These are phyloP conservation scores for Hypholoma sublateritium DNA, from an alignment of 768 basidiomycete genomes.

Conservation along the genomic window DNA sequence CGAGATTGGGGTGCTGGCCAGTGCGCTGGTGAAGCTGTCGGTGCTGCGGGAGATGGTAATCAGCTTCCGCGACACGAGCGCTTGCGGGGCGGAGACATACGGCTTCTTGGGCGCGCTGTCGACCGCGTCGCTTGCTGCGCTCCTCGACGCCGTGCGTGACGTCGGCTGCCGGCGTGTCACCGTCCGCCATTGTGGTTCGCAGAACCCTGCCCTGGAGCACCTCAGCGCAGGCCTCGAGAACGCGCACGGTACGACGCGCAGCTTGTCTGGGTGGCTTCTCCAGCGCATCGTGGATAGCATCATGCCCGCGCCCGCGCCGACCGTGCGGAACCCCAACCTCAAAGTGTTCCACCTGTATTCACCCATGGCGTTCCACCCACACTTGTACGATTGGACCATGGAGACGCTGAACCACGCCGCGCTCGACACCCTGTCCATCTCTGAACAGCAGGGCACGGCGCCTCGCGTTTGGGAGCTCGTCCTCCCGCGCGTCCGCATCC, in stretches of 20 bases:
- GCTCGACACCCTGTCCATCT: slow-evolving; percentile 23
- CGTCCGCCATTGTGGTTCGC: slow-evolving; percentile 7
- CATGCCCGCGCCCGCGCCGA: slow-evolving; percentile 1
- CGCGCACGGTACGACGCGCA: background rate
- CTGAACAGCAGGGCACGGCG: slow-evolving; percentile 15
- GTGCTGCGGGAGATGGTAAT: background rate
- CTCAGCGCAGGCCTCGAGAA: background rate
- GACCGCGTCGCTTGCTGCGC: background rate
- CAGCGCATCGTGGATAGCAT: background rate
- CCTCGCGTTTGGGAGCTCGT: slow-evolving; percentile 18
- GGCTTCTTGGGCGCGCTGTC: slow-evolving; percentile 5
- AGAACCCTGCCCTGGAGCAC: background rate
- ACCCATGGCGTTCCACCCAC: slow-evolving; percentile 20
- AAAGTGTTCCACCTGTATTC: slow-evolving; percentile 24
- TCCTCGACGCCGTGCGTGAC: background rate
- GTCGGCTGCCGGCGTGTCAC: slow-evolving; percentile 3
- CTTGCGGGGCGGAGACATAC: background rate
- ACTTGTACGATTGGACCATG: slow-evolving; percentile 22
- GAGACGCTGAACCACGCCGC: slow-evolving; percentile 18
- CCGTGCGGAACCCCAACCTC: background rate
- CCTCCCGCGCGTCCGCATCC: slow-evolving; percentile 21
- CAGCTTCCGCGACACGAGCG: background rate
- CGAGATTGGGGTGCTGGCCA: background rate
- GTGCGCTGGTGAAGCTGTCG: background rate
- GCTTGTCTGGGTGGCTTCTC: background rate